Evolutionary conservation across 2,329 filamentous ascomycete species (phyloP), one percentile per base, ranked within the genome.

Genomic region (Periconia digitata): DNA sequence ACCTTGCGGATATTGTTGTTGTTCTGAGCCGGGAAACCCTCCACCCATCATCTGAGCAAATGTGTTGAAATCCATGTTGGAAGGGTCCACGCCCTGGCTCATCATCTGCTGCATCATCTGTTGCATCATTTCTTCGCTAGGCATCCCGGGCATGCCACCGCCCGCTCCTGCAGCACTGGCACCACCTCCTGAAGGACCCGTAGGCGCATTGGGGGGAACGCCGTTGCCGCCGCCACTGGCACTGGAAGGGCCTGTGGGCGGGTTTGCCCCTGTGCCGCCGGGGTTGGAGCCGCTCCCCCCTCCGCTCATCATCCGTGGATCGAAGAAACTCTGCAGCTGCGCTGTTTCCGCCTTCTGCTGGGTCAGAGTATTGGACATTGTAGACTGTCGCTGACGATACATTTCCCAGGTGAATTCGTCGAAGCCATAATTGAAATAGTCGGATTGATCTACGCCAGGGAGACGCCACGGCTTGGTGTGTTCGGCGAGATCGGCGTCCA

Each of bases 351-450:
- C 89, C 76, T 92, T 96, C 74, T 95, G 92, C 40, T 87, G 84
- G 48, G 83, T 83, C 58, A 90, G 90, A 59, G 92, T 89, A 56
- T 84, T 84, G 16, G 88, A 83, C 63, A 96, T 79, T 20, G 78
- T 79, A 57, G 94, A 85, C 70, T 97, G 94, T 66, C 95, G 95
- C 50, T 90, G 79, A 24, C 92, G 91, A 70, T 99, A 99, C 45
- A 92, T 83, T 6, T 92, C 89, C 94, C 94, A 99, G 1, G 92
- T 96, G 72, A 96, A 97, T 72, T 97, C 92, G 74, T 97, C 92
- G 67, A 97, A 97, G 49, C 92, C 92, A 73, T 97, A 97, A 77
- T 97, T 97, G 82, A 97, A 97, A 75, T 95, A 97, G 70, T 99
- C 94, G 50, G 89, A 94, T 46, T 96, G 84, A 64, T 99, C 94